Evolutionary conservation across 2,329 filamentous ascomycete species (phyloP), one percentile per base, ranked within the genome.

Genomic region (Stagonosporopsis cucurbitacearum): DNA sequence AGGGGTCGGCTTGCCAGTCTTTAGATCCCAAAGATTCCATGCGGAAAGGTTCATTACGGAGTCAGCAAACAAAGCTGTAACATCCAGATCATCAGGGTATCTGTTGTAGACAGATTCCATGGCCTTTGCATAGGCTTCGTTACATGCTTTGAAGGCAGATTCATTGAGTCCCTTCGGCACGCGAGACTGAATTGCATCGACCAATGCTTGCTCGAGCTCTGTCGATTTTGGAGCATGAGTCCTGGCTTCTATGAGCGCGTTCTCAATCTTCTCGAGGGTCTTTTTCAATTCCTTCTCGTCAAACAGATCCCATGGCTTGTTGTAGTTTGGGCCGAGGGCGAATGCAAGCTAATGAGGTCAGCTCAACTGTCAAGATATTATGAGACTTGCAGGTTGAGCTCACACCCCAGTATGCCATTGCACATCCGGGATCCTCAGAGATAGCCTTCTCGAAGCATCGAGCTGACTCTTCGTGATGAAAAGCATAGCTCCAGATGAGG

Each of bases 261-360:
- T 53, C 50, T 81, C 77, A 4, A 83, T 83, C 26, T 78, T 76
- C 36, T 75, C 68, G 6, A 88, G 76, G 0, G 80, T 83, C 0
- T 67, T 72, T 11, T 78, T 72, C 4, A 88, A 77, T 60, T 92
- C 89, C 0, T 79, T 74, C 1, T 80, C 74, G 50, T 89, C 88
- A 61, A 92, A 91, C 22, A 85, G 80, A 25, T 85, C 82, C 90
- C 90, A 92, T 0, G 89, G 86, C 67, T 92, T 91, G 77, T 93
- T 91, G 73, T 90, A 88, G 67, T 94, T 92, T 3, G 90, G 90
- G 0, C 90, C 90, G 0, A 90, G 76, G 1, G 87, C 80, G 69
- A 89, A 92, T 0, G 90, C 86, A 4, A 66, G 65, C 68, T 71
- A 44, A n/a, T 32, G 11, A 11, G n/a, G 33, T 66, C 52, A 89